Evolutionary conservation across 2,329 filamentous ascomycete genomes (phyloP), one percentile per base, ranked within the genome.

Genomic region (Phoma sp.): DNA sequence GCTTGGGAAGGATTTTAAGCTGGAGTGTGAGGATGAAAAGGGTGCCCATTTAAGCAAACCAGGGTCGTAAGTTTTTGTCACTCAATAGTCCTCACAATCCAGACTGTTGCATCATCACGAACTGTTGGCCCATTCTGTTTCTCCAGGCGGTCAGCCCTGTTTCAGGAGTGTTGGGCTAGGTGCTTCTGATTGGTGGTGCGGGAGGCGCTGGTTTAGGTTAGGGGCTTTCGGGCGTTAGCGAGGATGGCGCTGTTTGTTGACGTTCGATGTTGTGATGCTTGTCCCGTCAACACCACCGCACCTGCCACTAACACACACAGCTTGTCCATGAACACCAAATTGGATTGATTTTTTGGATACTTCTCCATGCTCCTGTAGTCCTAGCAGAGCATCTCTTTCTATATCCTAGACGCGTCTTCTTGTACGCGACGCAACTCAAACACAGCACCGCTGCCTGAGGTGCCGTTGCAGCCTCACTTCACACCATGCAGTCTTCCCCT

Each of bases 401-500:
- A 69, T 65, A 50, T 51, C 64, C 64, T 70, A 69, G 49, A 56
- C 53, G 50, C 61, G 59, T 60, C 67, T 67, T 45, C 55, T 55
- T 40, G 59, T 58, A 68, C 72, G 66, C 70, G 69, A 68, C 68
- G 64, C 69, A 61, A 36, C 52, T 50, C 51, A 52, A 51, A 54
- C 57, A 60, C 19, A 58, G 56, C 61, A 64, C 61, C 39, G 52
- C 31, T 46, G 46, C 46, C 45, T 40, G 17, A 40, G 51, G 45
- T 55, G 45, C 40, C 36, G 29, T 43, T 53, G 58, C 61, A 64
- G 61, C 66, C 54, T 62, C 59, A 58, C 50, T 56, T 36, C 43
- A 51, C 54, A 55, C 52, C 43, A 75, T 76, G 73, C 69, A 75
- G 51, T 73, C 72, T 15, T 76, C 73, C 36, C 73, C 74, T 47